These are phyloP conservation scores for Linum tenue DNA, from an alignment of 345 rosid genomes.

Conservation along the genomic window DNA sequence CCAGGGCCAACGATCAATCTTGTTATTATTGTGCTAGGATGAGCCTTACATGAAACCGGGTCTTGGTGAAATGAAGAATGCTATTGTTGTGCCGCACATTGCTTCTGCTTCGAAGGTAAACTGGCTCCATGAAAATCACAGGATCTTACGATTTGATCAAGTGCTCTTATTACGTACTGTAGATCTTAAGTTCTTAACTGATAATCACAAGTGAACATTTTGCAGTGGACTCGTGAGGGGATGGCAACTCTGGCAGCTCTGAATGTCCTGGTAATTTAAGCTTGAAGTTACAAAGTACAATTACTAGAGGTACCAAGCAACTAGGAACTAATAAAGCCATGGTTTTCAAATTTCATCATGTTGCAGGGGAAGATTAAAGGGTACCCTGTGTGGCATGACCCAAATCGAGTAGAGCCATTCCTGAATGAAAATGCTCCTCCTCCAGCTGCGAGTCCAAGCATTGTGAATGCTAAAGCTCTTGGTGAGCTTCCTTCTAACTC, in stretches of 20 bases:
- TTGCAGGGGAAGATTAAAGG: constrained; percentile 81
- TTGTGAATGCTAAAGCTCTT: constrained; percentile 76
- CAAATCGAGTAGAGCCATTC: constrained; percentile 73
- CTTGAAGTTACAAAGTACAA: neutral
- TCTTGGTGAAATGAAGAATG: constrained; percentile 86
- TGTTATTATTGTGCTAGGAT: constrained; percentile 35
- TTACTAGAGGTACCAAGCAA: neutral
- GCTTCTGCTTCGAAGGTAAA: constrained; percentile 97
- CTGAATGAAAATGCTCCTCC: constrained; percentile 68
- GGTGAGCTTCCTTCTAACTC: constrained; percentile 23
- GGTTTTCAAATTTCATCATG: neutral
- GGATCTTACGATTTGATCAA: neutral
- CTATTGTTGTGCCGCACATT: constrained; percentile 81
- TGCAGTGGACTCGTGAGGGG: constrained; percentile 99
- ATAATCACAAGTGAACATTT: neutral
- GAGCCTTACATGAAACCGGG: constrained; percentile 99
- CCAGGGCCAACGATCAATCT: neutral
- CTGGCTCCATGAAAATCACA: too few species aligned
- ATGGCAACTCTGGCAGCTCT: constrained; percentile 95
- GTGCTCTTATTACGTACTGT: neutral
- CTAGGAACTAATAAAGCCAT: neutral
- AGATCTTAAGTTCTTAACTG: too few species aligned
- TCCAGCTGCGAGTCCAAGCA: constrained; percentile 81
- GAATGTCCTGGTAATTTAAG: constrained; percentile 62
- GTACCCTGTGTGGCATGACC: constrained; percentile 74